Conservation (phyloP, 176 grass and related monocot species). For the Avena atlantica region DNA sequence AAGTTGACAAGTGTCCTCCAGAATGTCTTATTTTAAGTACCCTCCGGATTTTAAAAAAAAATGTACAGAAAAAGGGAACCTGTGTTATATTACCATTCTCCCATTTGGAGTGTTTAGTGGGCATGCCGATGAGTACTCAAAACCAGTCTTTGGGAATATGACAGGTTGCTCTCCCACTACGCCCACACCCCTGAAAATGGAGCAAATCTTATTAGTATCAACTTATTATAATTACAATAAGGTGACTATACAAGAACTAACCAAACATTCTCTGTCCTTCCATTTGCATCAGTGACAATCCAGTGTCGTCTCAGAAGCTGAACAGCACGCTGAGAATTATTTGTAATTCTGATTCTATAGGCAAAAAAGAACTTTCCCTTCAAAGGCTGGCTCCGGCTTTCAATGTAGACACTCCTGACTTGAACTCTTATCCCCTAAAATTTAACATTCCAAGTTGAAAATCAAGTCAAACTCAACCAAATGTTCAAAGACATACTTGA, state of each 20-base stretch:
- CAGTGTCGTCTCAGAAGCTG: conserved; percentile 82
- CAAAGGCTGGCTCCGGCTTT: conserved; percentile 72
- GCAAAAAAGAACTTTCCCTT: conserved; percentile 91
- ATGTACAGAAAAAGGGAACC: background rate
- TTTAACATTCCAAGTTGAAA: conserved; percentile 6
- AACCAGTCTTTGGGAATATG: conserved; percentile 70
- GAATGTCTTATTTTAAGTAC: no score
- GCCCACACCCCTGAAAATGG: conserved; percentile 64
- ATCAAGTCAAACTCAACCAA: conserved; percentile 5
- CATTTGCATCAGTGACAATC: conserved; percentile 85
- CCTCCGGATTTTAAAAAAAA: no score
- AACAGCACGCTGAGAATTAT: conserved; percentile 73
- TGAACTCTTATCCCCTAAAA: conserved; percentile 85
- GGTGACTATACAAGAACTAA: conserved; percentile 39
- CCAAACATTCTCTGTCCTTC: conserved; percentile 79
- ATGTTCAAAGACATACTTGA: background rate
- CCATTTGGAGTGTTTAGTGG: conserved; percentile 78
- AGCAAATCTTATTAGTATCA: conserved; percentile 25
- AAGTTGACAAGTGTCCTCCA: background rate
- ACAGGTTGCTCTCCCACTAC: conserved; percentile 84
- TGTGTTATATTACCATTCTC: conserved; percentile 62
- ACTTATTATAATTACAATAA: background rate
- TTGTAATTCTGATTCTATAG: conserved; percentile 86
- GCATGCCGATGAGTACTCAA: conserved; percentile 81
- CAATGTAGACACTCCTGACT: conserved; percentile 90